A percentile compares a stretch with the other conserved stretches of the same genome.
Evolutionary conservation across 2,329 filamentous ascomycete species (phyloP).

Genomic region (Paecilomyces formosus): DNA sequence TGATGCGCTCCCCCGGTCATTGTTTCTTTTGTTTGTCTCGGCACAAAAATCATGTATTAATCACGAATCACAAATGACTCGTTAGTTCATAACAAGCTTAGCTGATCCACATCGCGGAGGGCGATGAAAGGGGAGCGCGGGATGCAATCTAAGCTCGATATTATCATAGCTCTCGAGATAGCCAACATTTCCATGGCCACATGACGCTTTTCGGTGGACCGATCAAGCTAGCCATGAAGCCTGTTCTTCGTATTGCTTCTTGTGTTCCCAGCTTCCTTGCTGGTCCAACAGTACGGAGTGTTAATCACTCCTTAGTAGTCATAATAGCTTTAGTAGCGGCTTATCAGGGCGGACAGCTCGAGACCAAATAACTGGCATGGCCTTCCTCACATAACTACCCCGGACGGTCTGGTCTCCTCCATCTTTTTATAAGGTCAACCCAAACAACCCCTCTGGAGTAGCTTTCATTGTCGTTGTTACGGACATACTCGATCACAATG

Average conservation of each 20-base stretch:
- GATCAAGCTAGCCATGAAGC: neutral
- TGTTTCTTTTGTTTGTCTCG: neutral
- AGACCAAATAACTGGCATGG: neutral
- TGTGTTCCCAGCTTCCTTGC: neutral
- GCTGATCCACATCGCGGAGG: neutral
- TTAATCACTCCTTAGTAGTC: no score
- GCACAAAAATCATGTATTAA: neutral
- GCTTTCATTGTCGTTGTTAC: neutral
- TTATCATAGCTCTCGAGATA: neutral
- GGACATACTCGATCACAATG: constrained; percentile 2
- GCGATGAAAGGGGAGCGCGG: neutral
- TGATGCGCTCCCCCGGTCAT: neutral
- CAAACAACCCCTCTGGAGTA: neutral
- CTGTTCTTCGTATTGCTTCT: neutral
- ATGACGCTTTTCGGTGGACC: neutral
- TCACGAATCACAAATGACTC: no score
- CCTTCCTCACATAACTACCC: neutral
- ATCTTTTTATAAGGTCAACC: neutral
- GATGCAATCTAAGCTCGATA: neutral
- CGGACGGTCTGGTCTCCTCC: neutral
- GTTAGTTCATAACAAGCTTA: neutral
- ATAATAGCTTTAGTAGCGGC: neutral
- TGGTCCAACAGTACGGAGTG: neutral
- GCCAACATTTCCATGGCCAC: neutral
- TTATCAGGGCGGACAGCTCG: neutral